Percentiles rank a stretch among this genome's conserved stretches.
These are phyloP conservation scores for Aechmea fasciata DNA, from an alignment of 176 grass and related monocot genomes.

Conservation along the genomic window DNA sequence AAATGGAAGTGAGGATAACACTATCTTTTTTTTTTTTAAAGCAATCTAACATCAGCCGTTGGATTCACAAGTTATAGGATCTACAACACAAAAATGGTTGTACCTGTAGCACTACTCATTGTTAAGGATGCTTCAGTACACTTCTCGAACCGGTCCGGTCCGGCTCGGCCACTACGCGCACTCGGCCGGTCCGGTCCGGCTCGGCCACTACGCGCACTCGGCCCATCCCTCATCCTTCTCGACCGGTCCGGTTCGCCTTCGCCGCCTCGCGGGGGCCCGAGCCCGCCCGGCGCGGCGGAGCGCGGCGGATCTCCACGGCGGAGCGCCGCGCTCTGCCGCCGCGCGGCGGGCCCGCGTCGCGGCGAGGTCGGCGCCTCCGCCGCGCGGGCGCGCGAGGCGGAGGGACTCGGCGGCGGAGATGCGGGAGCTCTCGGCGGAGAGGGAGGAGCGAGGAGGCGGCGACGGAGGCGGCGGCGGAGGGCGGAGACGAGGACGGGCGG, in stretches of 20 bases:
- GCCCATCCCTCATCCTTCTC: conserved; percentile 41
- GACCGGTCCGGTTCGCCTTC: background rate
- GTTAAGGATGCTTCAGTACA: no score
- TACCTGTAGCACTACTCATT: no score
- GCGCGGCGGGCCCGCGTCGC: background rate
- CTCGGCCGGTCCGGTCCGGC: no score
- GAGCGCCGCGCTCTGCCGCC: background rate
- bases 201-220: conserved; percentile 28
- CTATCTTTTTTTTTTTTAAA: no score
- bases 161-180: no score
- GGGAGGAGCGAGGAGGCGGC: background rate
- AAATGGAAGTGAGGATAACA: no score
- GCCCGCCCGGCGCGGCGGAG: no score
- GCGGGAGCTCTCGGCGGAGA: conserved; percentile 38
- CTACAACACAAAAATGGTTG: no score
- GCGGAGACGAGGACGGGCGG: conserved; percentile 2
- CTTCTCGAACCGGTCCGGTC: no score
- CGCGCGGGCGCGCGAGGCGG: background rate
- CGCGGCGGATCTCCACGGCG: no score
- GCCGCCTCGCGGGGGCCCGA: background rate
- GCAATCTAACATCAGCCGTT: no score
- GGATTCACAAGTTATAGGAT: no score
- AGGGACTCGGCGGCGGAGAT: conserved; percentile 42
- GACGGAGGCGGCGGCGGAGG: background rate
- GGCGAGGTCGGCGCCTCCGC: background rate